phyloP scores from a whole-genome alignment of 2,329 filamentous ascomycete species.

The Trichoderma asperellum region DNA sequence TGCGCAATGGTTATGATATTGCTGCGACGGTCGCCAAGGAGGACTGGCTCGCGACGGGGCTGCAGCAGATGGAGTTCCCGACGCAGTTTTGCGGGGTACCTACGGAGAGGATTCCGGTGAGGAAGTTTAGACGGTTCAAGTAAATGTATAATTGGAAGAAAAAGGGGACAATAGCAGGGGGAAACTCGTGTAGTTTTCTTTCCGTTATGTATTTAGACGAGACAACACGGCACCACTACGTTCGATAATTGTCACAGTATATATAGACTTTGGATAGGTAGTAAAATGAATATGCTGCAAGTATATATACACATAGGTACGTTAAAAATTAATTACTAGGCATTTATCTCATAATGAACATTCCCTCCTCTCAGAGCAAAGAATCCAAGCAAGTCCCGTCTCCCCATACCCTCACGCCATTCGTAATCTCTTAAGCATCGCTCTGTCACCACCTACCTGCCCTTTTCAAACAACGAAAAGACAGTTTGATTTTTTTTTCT shows the following conservation, averaged over 20 bases:
- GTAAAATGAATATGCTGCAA: neutral
- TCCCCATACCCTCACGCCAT: neutral
- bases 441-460: neutral
- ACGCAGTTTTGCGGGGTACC: conserved; percentile 36
- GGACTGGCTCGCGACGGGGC: conserved; percentile 37
- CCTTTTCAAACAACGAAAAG: neutral
- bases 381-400: neutral
- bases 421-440: neutral
- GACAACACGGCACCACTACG: neutral
- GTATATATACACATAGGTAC: neutral
- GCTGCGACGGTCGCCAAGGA: conserved; percentile 33
- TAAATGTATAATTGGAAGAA: neutral
- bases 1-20: conserved; percentile 50
- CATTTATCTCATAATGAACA: conserved; percentile 10
- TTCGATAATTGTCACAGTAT: neutral
- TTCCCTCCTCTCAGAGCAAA: neutral
- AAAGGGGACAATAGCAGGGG: neutral
- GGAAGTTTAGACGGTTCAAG: conserved; percentile 29
- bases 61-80: conserved; percentile 37
- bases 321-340: neutral
- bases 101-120: conserved; percentile 36
- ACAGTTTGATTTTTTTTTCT: neutral
- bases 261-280: neutral
- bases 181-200: neutral
- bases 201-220: neutral